A percentile compares a stretch with the other conserved stretches of the same genome.
These are phyloP conservation scores for Poronia punctata DNA, from an alignment of 495 filamentous ascomycete genomes.

Conservation along the genomic window DNA sequence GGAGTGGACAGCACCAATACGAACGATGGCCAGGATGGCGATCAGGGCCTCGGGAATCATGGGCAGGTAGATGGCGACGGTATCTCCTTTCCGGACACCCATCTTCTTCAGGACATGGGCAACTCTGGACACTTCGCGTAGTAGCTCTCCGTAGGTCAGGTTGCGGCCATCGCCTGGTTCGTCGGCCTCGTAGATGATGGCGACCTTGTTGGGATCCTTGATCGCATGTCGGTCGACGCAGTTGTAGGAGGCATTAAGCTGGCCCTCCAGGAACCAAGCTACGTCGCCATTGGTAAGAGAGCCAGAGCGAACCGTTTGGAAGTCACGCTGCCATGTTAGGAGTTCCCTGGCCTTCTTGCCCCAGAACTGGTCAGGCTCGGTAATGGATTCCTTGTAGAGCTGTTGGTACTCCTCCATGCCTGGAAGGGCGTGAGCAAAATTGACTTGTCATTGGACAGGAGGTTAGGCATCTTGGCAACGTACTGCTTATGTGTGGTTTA, in stretches of 20 bases:
- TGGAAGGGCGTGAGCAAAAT: slow-evolving; percentile 19
- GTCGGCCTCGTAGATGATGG: slow-evolving; percentile 98
- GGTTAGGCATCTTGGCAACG: slow-evolving; percentile 14
- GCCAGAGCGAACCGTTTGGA: slow-evolving; percentile 81
- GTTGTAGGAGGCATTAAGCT: slow-evolving; percentile 94
- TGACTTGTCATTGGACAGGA: not conserved
- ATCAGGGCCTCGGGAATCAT: slow-evolving; percentile 97
- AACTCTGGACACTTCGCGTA: slow-evolving; percentile 82
- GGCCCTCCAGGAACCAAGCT: slow-evolving; percentile 92
- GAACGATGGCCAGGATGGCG: slow-evolving; percentile 81
- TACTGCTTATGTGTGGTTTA: slow-evolving; percentile 49
- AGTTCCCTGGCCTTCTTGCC: slow-evolving; percentile 77
- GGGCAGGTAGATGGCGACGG: slow-evolving; percentile 93
- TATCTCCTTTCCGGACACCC: slow-evolving; percentile 96
- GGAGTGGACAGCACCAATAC: slow-evolving; percentile 95
- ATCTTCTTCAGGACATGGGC: slow-evolving; percentile 84
- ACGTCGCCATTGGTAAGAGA: slow-evolving; percentile 74
- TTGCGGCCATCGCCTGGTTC: slow-evolving; percentile 81
- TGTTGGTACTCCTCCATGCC: slow-evolving; percentile 79
- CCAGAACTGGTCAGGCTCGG: slow-evolving; percentile 89
- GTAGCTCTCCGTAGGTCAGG: slow-evolving; percentile 89
- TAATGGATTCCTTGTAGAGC: slow-evolving; percentile 94
- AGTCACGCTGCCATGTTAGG: slow-evolving; percentile 83
- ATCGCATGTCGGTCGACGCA: slow-evolving; percentile 93
- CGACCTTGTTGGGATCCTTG: slow-evolving; percentile 83